Percentiles rank a stretch among this genome's conserved stretches.
Conservation (phyloP, 2,329 filamentous ascomycete species). For the Pleomassaria siparia region DNA sequence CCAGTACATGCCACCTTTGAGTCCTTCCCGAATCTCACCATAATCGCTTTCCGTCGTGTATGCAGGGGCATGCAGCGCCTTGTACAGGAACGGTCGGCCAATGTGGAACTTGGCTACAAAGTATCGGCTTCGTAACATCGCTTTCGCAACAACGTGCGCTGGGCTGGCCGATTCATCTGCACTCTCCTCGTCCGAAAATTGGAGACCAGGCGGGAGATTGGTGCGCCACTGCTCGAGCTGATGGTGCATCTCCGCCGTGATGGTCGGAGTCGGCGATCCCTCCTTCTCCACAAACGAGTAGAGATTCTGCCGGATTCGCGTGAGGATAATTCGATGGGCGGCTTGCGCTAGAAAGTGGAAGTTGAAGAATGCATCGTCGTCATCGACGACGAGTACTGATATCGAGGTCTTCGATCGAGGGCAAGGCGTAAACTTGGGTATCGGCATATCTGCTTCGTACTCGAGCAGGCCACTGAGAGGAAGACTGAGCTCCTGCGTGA, state of each 20-base stretch:
- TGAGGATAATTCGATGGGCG: constrained; percentile 58
- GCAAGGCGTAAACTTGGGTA: constrained; percentile 56
- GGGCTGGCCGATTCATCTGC: constrained; percentile 32
- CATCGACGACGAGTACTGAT: constrained; percentile 40
- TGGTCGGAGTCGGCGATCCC: constrained; percentile 46
- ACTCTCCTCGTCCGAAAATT: constrained; percentile 45
- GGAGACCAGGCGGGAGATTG: constrained; percentile 52
- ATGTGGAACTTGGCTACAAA: constrained; percentile 42
- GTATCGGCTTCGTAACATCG: constrained; percentile 43
- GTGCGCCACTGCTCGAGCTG: constrained; percentile 59
- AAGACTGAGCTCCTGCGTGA: constrained; percentile 57
- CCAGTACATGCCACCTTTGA: constrained; percentile 41
- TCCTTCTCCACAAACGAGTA: constrained; percentile 51
- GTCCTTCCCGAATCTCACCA: constrained; percentile 27
- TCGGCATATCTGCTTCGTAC: constrained; percentile 55
- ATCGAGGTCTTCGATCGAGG: constrained; percentile 40
- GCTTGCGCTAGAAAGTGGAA: constrained; percentile 61
- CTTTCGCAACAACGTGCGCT: constrained; percentile 41
- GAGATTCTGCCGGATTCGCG: constrained; percentile 54
- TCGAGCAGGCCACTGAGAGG: constrained; percentile 54
- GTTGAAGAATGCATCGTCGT: constrained; percentile 58
- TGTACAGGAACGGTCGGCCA: constrained; percentile 42
- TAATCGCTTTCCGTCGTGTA: constrained; percentile 36
- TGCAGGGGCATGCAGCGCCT: constrained; percentile 36
- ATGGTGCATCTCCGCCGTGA: constrained; percentile 56